A percentile compares a stretch with the other conserved stretches of the same genome.
phyloP scores from a whole-genome alignment of 1,284 basidiomycete genomes.

The Anthracocystis setariae region DNA sequence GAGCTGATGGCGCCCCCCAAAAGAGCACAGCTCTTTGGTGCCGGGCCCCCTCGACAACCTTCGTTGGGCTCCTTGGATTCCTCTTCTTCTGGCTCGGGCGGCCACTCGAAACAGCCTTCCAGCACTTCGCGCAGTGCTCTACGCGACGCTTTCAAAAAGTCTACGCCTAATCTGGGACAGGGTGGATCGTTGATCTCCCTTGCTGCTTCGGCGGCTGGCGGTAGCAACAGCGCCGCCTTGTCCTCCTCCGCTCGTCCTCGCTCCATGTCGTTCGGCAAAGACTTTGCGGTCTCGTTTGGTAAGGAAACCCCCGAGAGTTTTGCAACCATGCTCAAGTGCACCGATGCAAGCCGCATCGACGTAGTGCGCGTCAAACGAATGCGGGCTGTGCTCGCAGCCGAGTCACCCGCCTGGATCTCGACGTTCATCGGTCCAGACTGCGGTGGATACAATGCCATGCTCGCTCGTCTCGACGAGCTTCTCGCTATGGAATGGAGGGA shows the following conservation, averaged over 20 bases:
- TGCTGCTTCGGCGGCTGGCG: constrained; percentile 21
- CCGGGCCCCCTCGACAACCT: constrained; percentile 39
- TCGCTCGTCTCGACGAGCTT: constrained; percentile 88
- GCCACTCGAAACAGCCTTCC: constrained; percentile 17
- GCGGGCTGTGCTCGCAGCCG: constrained; percentile 60
- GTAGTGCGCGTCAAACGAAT: constrained; percentile 51
- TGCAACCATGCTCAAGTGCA: constrained; percentile 54
- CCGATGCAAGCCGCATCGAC: constrained; percentile 43
- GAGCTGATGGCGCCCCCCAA: constrained; percentile 49
- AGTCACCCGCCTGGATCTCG: constrained; percentile 80
- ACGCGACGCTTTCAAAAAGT: constrained; percentile 39
- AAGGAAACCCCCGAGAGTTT: constrained; percentile 51
- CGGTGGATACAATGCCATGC: constrained; percentile 85
- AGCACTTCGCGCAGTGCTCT: constrained; percentile 21
- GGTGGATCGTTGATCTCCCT: constrained; percentile 44
- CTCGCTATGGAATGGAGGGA: constrained; percentile 97
- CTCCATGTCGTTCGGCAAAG: constrained; percentile 44
- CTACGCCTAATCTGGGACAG: constrained; percentile 37
- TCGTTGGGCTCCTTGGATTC: constrained; percentile 28
- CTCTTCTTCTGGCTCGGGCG: constrained; percentile 13
- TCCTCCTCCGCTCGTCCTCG: constrained; percentile 15
- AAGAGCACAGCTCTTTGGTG: constrained; percentile 38
- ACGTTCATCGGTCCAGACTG: constrained; percentile 77
- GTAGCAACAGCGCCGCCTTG: neutral
- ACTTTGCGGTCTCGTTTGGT: constrained; percentile 25